These are phyloP conservation scores for Clavariopsis aquatica DNA, from an alignment of 495 filamentous ascomycete species.

Conservation along the genomic window DNA sequence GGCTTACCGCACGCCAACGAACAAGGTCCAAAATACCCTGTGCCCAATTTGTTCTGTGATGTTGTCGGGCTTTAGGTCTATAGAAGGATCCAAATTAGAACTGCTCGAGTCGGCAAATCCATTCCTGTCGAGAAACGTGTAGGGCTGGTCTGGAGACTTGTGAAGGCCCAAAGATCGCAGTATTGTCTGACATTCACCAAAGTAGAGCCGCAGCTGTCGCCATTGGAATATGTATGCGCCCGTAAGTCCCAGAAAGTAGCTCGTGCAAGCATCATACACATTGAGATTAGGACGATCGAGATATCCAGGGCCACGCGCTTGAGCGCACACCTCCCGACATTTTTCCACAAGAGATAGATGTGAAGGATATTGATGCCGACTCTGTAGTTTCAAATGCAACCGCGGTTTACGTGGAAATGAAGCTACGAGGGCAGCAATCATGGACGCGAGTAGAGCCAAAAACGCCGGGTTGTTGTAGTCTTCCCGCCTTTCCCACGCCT, in stretches of 20 bases:
- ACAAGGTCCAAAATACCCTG: constrained; percentile 75
- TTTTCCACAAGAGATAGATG: constrained; percentile 70
- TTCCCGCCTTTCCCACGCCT: constrained; percentile 67
- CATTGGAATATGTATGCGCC: constrained; percentile 68
- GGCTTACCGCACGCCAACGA: constrained; percentile 59
- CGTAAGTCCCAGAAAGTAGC: constrained; percentile 76
- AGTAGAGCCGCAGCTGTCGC: constrained; percentile 66
- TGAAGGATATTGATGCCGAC: constrained; percentile 62
- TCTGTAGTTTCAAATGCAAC: constrained; percentile 65
- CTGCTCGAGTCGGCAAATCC: constrained; percentile 19
- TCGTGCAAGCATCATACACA: constrained; percentile 81
- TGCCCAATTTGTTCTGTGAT: constrained; percentile 76
- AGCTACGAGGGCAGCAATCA: constrained; percentile 74
- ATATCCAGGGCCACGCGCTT: constrained; percentile 70
- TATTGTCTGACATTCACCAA: constrained; percentile 73
- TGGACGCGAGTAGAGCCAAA: constrained; percentile 74
- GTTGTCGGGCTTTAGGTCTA: constrained; percentile 55
- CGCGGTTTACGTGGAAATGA: constrained; percentile 80
- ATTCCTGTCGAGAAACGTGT: constrained; percentile 34
- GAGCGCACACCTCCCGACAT: constrained; percentile 70
- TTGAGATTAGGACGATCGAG: constrained; percentile 62
- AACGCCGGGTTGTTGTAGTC: constrained; percentile 69
- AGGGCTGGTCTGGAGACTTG: constrained; percentile 48
- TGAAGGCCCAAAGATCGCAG: constrained; percentile 66
- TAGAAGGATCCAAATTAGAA: constrained; percentile 38